Base-by-base conservation (phyloP, 345 rosid genomes). In the Mangifera indica region DNA sequence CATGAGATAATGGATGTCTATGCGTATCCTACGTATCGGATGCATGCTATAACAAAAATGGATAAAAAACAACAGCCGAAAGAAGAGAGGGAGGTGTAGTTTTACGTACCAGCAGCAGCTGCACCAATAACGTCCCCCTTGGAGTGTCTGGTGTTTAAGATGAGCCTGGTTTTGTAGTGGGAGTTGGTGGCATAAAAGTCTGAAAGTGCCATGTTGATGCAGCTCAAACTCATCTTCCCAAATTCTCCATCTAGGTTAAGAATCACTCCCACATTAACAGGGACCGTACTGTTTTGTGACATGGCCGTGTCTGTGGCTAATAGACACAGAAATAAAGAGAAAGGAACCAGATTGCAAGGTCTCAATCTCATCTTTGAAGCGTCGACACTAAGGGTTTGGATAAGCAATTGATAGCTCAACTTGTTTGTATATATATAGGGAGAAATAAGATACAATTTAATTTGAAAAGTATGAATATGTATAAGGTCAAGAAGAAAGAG, bases 241-340 rank as follows among this genome's bases (percentile, higher is more conserved):
- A 40, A 10, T 13, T 0, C 17, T 0, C 5, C 62, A 20, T 82
- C 83, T 18, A 72, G 11, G 59, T 88, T 89, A 4, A 91, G 77
- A 76, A 81, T 75, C 60, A 88, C 80, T 6, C 93, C 95, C 0
- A 89, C 85, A 7, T 76, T 77, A 42, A 87, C 88, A 17, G 73
- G 72, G 0, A 64, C 32, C 42, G 55, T 14, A 26, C 72, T 53
- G 64, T 72, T 77, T 45, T 74, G 60, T 7, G 80, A 65, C 80
- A 69, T 40, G 59, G 74, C 76, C 24, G 29, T 60, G 21, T 71
- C 12, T 13, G 46, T 48, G 57, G 59, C 26, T 12, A 40, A 9
- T 7, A 53, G 22, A 37, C n/a, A 40, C 0, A 6, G 34, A 48
- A 13, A 34, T 20, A 48, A 48, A 60, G 20, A 48, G 17, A 12